Percentiles rank a stretch among this genome's conserved stretches.
Conservation (phyloP, 2,329 filamentous ascomycete species). For the Aspergillus niger region DNA sequence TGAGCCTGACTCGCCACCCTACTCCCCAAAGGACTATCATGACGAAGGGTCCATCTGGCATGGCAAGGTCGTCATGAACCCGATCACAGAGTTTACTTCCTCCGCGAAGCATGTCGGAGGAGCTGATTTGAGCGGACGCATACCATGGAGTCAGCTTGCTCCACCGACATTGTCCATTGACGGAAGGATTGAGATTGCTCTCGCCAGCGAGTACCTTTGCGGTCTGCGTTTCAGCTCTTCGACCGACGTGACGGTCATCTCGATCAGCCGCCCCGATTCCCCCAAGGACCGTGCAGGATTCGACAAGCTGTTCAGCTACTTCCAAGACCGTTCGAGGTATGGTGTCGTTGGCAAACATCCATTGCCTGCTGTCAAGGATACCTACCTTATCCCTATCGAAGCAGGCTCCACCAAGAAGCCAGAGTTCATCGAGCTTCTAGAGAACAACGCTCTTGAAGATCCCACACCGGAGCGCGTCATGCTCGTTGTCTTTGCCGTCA, state of each 20-base stretch:
- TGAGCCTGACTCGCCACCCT: conserved; percentile 76
- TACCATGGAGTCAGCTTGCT: conserved; percentile 75
- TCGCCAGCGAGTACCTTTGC: conserved; percentile 88
- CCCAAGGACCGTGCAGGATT: conserved; percentile 64
- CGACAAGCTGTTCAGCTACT: conserved; percentile 81
- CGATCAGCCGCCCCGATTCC: conserved; percentile 65
- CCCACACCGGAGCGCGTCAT: conserved; percentile 74
- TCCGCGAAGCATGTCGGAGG: conserved; percentile 83
- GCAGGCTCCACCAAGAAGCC: conserved; percentile 69
- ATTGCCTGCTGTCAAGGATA: conserved; percentile 76
- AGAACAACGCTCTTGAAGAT: conserved; percentile 76
- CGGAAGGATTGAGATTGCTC: conserved; percentile 72
- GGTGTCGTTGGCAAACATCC: conserved; percentile 81
- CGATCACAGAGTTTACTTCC: conserved; percentile 72
- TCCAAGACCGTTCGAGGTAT: conserved; percentile 77
- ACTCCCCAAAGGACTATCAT: conserved; percentile 75
- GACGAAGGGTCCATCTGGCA: conserved; percentile 76
- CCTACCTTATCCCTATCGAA: conserved; percentile 85
- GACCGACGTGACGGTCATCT: conserved; percentile 82
- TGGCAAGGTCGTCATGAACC: conserved; percentile 74
- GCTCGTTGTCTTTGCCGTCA: conserved; percentile 81
- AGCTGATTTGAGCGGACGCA: conserved; percentile 68
- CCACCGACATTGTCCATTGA: conserved; percentile 67
- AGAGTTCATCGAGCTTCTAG: conserved; percentile 85
- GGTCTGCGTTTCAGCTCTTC: conserved; percentile 77